Base-by-base conservation (phyloP, 2,329 filamentous ascomycete genomes). In the Dactylellina sp. region DNA sequence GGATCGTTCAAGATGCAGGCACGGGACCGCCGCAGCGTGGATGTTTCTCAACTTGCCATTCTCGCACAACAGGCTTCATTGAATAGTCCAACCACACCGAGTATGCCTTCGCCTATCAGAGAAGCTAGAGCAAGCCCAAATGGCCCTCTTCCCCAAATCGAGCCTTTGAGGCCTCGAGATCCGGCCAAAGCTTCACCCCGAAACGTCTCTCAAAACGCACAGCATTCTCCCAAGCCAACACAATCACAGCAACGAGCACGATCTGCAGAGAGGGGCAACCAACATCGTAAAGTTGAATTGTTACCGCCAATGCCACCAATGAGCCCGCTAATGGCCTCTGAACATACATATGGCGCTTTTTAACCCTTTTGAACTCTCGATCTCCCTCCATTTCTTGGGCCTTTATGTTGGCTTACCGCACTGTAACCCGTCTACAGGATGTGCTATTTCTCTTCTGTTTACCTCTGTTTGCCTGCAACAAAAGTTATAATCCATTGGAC, bases 261-360 rank as follows among this genome's bases (percentile, higher is more conserved):
- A 24, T 75, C 71, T 24, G 46, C 62, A 2, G 71, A 75, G 28
- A 56, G 62, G 50, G 56, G 37, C 40, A 22, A 63, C 49, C 44
- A 61, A 24, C 39, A 57, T 53, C 62, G 56, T 20, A 42, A 59
- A 37, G 53, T 75, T 14, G 71, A 75, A 42, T 20, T 75, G 24
- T 42, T 75, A 11, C 71, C 71, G 9, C 71, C 71, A 14, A 68
- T 75, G 71, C 71, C 71, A 39, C 71, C 71, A 2, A 46, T 75
- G 46, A 75, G 71, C 22, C 71, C 71, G 24, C 42, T 75, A 35
- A 61, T 75, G 62, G 56, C 56, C 12, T 35, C 47, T 1, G 57
- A 50, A 9, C 32, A 25, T n/a, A 56, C 46, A 14, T 65, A 72
- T 39, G 59, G 44, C 53, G 16, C 39, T 7, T 72, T 72, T 24